Base-by-base conservation (phyloP, 164 flowering plant genomes). In the Santalum album region DNA sequence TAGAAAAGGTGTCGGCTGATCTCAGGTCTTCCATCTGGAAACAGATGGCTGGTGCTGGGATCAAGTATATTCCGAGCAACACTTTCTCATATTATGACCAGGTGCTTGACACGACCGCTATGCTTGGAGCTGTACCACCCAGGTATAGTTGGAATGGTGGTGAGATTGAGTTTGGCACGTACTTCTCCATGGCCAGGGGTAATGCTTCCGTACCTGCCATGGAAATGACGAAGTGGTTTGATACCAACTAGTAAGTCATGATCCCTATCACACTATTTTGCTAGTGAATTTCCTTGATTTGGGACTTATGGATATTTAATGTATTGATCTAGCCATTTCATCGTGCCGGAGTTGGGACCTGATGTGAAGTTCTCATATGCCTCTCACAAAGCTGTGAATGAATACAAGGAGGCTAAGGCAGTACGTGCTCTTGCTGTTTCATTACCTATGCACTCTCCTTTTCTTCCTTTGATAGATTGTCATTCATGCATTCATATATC, bases 161-260 rank as follows among this genome's bases (percentile, higher is more conserved):
- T 46, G 95, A 86, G 76, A 77, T 84, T 51, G 91, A 79, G 5
- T 82, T 84, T 44, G 86, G 75, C 49, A 70, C 72, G n/a, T 86
- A 84, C 71, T 86, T 86, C 78, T 78, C 95, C 60, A 86, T 86
- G 95, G 95, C 88, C 25, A 77, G 95, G 58, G 95, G 95, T 18
- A 86, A 86, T 66, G 86, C 90, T 46, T 65, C 90, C 54, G 83
- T 80, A 1, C 91, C 95, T 48, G 90, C 95, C 55, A 86, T 86
- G 95, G 95, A 86, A 59, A 86, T 86, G 95, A 86, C 95, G 78
- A 86, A 86, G 78, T 86, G 95, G 95, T 86, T 86, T 48, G 95
- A 86, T 77, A 86, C 95, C 71, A 86, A 86, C 82, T 86, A 86
- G 95, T 86, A 80, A 83, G 95, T 78, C n/a, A 22, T 39, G 2